Evolutionary conservation across 352 stramenopile genomes (phyloP).

Genomic region (Globisporangium megalacanthum): DNA sequence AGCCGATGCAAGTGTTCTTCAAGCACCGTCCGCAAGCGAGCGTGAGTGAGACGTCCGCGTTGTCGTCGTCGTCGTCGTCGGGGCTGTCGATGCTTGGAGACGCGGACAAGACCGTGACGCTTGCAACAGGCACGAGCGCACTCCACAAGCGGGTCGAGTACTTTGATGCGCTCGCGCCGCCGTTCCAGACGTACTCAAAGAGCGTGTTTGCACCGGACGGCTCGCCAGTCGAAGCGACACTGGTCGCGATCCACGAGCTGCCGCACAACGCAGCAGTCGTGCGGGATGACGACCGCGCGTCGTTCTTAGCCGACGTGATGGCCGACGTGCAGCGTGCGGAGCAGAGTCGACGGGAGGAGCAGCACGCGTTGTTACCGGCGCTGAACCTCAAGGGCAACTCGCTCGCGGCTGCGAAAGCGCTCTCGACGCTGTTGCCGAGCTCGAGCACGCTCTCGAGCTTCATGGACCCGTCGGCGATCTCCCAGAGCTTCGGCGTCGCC

Average conservation of each 20-base stretch:
- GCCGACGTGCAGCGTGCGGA: conserved; percentile 58
- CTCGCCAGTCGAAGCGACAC: conserved; percentile 56
- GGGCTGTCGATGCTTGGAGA: conserved; percentile 3
- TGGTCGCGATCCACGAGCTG: conserved; percentile 66
- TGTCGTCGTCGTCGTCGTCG: conserved; percentile 1
- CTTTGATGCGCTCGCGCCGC: conserved; percentile 53
- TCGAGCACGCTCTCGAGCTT: conserved; percentile 66
- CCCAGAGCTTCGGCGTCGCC: conserved; percentile 35
- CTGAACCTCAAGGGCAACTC: conserved; percentile 53
- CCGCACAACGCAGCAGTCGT: conserved; percentile 35
- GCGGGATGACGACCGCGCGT: conserved; percentile 38
- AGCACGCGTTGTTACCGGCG: conserved; percentile 33
- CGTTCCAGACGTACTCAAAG: conserved; percentile 52
- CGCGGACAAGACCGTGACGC: conserved; percentile 32
- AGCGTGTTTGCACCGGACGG: conserved; percentile 68
- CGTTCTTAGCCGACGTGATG: conserved; percentile 58
- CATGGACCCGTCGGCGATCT: conserved; percentile 62
- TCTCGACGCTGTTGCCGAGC: conserved; percentile 68
- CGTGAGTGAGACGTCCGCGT: conserved; percentile 14
- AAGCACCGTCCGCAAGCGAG: conserved; percentile 62
- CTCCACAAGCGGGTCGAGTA: conserved; percentile 57
- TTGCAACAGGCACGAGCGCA: conserved; percentile 25
- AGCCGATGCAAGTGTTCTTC: conserved; percentile 79
- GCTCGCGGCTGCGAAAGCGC: conserved; percentile 58
- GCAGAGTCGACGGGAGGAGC: conserved; percentile 35